These are phyloP conservation scores for Claviceps sp. DNA, from an alignment of 2,329 filamentous ascomycete genomes.

Conservation along the genomic window DNA sequence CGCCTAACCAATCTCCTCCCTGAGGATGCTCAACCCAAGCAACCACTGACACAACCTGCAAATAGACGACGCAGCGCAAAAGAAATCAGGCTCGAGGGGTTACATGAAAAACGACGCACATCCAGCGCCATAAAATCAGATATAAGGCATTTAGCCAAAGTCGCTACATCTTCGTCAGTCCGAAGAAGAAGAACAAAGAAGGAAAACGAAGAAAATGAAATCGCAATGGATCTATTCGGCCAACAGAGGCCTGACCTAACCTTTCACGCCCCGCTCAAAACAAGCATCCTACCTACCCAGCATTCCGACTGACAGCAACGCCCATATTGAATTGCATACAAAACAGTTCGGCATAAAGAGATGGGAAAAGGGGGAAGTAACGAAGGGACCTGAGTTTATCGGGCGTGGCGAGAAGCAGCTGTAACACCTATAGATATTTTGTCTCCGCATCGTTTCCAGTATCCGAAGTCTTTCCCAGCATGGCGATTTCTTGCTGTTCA, in stretches of 20 bases:
- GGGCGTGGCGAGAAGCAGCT: neutral
- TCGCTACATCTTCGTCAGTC: too few species aligned
- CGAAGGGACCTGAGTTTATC: neutral
- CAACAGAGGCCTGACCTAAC: neutral
- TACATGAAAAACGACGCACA: too few species aligned
- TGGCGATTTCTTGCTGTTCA: neutral
- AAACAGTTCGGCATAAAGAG: neutral
- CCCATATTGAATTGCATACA: neutral
- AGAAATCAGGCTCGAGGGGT: too few species aligned
- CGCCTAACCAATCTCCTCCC: too few species aligned
- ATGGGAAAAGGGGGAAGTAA: neutral
- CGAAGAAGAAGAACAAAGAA: neutral
- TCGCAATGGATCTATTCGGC: too few species aligned
- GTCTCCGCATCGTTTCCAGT: neutral
- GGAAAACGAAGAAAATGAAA: neutral
- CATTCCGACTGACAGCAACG: neutral
- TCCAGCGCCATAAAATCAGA: too few species aligned
- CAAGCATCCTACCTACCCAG: neutral
- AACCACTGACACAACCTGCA: too few species aligned
- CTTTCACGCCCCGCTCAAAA: neutral
- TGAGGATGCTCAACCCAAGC: too few species aligned
- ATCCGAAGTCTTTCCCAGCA: neutral
- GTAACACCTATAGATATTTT: neutral
- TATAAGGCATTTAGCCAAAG: too few species aligned
- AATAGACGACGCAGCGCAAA: too few species aligned